Evolutionary conservation across 2,329 filamentous ascomycete genomes (phyloP).

Genomic region (Dothidotthia symphoricarpi): DNA sequence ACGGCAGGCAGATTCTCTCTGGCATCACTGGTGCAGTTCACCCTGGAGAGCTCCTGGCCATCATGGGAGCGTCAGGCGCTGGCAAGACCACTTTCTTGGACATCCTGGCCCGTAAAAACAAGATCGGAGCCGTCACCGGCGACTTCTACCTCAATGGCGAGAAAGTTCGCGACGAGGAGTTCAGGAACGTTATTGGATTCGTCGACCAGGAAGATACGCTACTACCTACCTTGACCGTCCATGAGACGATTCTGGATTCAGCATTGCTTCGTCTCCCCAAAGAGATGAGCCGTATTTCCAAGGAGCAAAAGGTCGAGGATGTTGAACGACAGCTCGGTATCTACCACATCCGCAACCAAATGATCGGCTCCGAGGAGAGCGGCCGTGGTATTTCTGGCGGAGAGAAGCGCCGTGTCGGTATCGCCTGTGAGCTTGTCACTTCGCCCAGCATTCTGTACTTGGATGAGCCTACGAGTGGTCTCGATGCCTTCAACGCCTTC

Average conservation of each 20-base stretch:
- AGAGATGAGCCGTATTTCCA: conserved; percentile 83
- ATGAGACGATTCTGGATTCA: conserved; percentile 95
- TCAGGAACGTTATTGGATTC: conserved; percentile 89
- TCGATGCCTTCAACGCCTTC: conserved; percentile 96
- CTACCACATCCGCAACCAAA: conserved; percentile 85
- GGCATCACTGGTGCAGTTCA: conserved; percentile 82
- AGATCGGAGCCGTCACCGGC: conserved; percentile 74
- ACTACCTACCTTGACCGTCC: conserved; percentile 91
- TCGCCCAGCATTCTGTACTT: conserved; percentile 96
- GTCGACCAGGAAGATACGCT: conserved; percentile 98
- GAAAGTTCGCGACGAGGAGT: conserved; percentile 78
- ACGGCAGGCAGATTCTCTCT: conserved; percentile 80
- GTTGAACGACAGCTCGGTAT: conserved; percentile 97
- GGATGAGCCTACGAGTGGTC: conserved; percentile 92
- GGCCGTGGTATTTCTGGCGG: conserved; percentile 95
- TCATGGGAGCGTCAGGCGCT: conserved; percentile 97
- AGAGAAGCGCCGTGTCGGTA: conserved; percentile 93
- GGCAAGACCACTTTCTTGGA: conserved; percentile 97
- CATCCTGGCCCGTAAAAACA: conserved; percentile 95
- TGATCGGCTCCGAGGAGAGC: conserved; percentile 94
- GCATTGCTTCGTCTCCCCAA: conserved; percentile 87
- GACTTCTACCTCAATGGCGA: conserved; percentile 94
- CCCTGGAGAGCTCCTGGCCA: conserved; percentile 92
- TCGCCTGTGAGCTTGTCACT: conserved; percentile 95
- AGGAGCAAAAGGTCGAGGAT: conserved; percentile 86